phyloP scores from a whole-genome alignment of 2,329 filamentous ascomycete genomes.

The Podosphaera fusca region DNA sequence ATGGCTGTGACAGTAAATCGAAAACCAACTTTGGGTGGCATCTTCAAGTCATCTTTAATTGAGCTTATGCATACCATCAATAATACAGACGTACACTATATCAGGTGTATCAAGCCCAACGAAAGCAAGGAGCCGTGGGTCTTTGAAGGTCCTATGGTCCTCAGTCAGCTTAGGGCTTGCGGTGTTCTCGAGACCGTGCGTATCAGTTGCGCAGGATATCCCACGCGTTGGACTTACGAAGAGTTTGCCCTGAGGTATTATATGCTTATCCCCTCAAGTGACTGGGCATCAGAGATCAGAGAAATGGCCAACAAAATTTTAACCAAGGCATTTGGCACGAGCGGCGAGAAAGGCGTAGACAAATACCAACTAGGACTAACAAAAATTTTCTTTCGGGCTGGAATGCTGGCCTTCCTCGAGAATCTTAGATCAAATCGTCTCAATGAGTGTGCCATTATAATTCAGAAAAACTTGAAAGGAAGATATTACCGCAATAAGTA shows the following conservation, averaged over 20 bases:
- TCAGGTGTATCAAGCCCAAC: conserved; percentile 96
- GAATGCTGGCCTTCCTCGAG: conserved; percentile 95
- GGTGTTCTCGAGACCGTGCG: conserved; percentile 96
- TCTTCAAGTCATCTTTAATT: conserved; percentile 95
- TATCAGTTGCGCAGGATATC: conserved; percentile 92
- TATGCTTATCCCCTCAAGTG: conserved; percentile 74
- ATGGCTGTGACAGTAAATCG: conserved; percentile 82
- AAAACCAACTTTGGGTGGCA: conserved; percentile 91
- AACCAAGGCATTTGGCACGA: conserved; percentile 62
- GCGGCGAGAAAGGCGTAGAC: conserved; percentile 51
- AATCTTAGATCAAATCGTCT: conserved; percentile 75
- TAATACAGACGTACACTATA: conserved; percentile 95
- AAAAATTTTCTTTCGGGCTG: conserved; percentile 97
- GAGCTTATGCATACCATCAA: conserved; percentile 97
- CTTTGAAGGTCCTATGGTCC: conserved; percentile 95
- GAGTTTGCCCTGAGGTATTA: conserved; percentile 96
- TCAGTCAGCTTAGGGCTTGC: conserved; percentile 89
- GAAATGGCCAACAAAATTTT: conserved; percentile 87
- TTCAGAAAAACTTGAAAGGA: conserved; percentile 90
- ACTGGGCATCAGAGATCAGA: conserved; percentile 85
- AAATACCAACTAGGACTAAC: conserved; percentile 96
- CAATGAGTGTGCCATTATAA: conserved; percentile 88
- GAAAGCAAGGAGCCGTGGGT: conserved; percentile 94
- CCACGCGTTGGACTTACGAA: conserved; percentile 95
- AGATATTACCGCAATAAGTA: conserved; percentile 91